Evolutionary conservation across 2,329 filamentous ascomycete species (phyloP), one percentile per base, ranked within the genome.

Genomic region (Hypoxylon sp.): DNA sequence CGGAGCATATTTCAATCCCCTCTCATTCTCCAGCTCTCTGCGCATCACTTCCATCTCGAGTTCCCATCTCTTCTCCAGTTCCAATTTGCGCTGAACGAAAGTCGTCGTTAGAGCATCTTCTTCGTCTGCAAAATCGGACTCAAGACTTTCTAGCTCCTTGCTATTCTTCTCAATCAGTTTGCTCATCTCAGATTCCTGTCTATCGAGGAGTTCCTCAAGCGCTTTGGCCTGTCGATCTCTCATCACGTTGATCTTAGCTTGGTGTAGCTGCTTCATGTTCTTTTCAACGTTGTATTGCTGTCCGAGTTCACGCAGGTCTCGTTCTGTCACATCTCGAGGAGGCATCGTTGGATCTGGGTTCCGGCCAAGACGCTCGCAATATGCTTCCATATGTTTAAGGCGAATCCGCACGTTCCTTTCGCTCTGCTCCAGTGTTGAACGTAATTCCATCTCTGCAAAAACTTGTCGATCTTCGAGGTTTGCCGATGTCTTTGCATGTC

Each of bases 361-460:
- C 32, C 81, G 80, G 3, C 85, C 85, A 1, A 86, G 77, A 3
- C 84, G 83, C 65, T 87, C 83, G 72, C 88, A 90, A 75, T 90
- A 90, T 5, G 87, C 88, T 72, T 90, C 88, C 88, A 90, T 90
- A 70, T 90, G 85, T 73, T 84, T 85, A n/a, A 90, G 79, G 13
- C 87, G 83, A 38, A 88, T 85, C 32, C 80, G 81, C 38, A 90
- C 82, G 69, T 85, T 87, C 63, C 82, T 81, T 74, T 89, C 87
- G 59, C 84, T 85, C 70, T 88, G 85, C 57, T 89, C 85, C 14
- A 90, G 77, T 0, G 81, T 82, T 3, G 80, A 75, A 10, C 86
- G 82, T 21, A 90, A 78, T 68, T 90, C 88, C 80, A 89, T 85
- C 77, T 90, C 89, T 7, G 86, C 87, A 13, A 82, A 80, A n/a